A percentile compares a stretch with the other conserved stretches of the same genome.
Conservation (phyloP, 2,329 filamentous ascomycete genomes). For the Truncatella angustata region DNA sequence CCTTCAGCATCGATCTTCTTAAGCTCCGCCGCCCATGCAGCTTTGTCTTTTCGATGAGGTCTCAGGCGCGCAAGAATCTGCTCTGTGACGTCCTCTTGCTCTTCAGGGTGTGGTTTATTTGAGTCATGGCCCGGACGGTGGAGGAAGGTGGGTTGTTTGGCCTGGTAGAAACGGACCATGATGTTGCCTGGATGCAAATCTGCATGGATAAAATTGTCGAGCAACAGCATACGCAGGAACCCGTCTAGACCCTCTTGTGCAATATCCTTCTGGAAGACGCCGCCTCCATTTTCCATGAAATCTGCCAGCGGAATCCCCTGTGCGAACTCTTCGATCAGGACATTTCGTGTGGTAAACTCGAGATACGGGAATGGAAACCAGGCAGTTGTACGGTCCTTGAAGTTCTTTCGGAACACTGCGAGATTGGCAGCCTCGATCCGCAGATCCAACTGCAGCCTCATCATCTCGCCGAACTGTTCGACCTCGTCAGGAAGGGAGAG, state of each 20-base stretch:
- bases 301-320: conserved; percentile 88
- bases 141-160: conserved; percentile 66
- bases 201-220: conserved; percentile 97
- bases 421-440: conserved; percentile 93
- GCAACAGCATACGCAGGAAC: conserved; percentile 91
- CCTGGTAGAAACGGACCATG: conserved; percentile 97
- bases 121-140: conserved; percentile 29
- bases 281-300: conserved; percentile 88
- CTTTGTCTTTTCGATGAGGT: conserved; percentile 64
- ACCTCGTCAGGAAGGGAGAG: conserved; percentile 94
- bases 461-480: conserved; percentile 94
- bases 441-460: conserved; percentile 93
- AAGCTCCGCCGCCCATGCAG: conserved; percentile 74
- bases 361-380: conserved; percentile 95
- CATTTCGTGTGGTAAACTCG: conserved; percentile 87
- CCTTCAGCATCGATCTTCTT: conserved; percentile 79
- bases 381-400: conserved; percentile 84
- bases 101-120: conserved; percentile 19
- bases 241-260: conserved; percentile 93
- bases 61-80: conserved; percentile 77
- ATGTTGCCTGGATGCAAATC: conserved; percentile 97
- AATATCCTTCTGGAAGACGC: conserved; percentile 90
- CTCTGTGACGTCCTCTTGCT: conserved; percentile 73
- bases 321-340: conserved; percentile 93
- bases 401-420: conserved; percentile 83